Evolutionary conservation across 2,329 filamentous ascomycete genomes (phyloP), one percentile per base, ranked within the genome.

Genomic region (Phialophora expanda): DNA sequence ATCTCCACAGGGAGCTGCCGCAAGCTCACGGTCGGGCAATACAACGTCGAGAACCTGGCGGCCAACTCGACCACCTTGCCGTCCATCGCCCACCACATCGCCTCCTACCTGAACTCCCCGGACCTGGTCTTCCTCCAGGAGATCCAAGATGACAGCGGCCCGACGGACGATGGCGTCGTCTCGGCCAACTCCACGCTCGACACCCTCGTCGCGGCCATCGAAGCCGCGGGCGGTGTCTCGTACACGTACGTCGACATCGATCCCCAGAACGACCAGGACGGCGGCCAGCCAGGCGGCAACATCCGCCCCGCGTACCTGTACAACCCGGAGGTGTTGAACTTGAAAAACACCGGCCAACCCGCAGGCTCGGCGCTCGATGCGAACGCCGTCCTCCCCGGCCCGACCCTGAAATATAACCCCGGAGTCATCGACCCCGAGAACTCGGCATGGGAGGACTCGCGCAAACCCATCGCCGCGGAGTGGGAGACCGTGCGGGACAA

Each of bases 291-390:
- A 1, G 89, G 89, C 14, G 89, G 88, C 44, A 91, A 92, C 79
- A 91, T 92, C 76, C 89, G 89, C 53, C 80, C 82, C 55, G 89
- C 88, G 0, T 92, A 90, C 77, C 81, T 92, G 11, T 92, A 90
- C 83, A 85, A 88, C 46, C 81, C 87, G 0, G 80, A 83, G 20
- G 75, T 85, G 3, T 74, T 92, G 53, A 80, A 82, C 56, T 84
- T 91, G n/a, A 82, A 82, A 72, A 83, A 87, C 66, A 81, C 83
- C 58, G 87, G 85, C 74, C 34, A 41, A 2, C 34, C 82, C 22
- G 22, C 46, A 0, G 89, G 89, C 54, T 79, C 78, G 48, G 77
- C 82, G 50, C 80, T 79, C 1, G 82, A 87, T 34, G 84, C 82
- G 14, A 88, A 85, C 66, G 80, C 83, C 66, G 86, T 91, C 4